phyloP scores from a whole-genome alignment of 2,329 filamentous ascomycete genomes.

The Aphanoascus verrucosus region DNA sequence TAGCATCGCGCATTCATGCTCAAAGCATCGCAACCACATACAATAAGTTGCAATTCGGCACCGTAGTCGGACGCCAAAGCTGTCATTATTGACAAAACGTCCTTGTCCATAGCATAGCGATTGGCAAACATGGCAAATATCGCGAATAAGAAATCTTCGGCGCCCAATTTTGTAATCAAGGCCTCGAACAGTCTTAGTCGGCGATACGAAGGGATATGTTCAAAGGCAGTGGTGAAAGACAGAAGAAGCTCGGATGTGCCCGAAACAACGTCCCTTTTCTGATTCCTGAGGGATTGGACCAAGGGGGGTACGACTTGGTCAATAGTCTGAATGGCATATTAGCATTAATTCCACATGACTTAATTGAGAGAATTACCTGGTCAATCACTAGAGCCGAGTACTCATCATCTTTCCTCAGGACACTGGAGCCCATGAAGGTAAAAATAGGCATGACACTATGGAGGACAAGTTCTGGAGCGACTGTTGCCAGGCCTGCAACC shows the following conservation, averaged over 20 bases:
- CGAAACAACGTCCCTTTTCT: slow-evolving; percentile 64
- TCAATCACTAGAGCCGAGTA: slow-evolving; percentile 95
- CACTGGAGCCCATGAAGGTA: slow-evolving; percentile 90
- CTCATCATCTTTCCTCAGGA: slow-evolving; percentile 85
- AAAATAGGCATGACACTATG: slow-evolving; percentile 99
- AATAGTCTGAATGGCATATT: slow-evolving; percentile 53
- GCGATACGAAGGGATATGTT: slow-evolving; percentile 84
- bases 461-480: slow-evolving; percentile 80
- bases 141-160: slow-evolving; percentile 78
- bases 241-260: slow-evolving; percentile 83
- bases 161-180: slow-evolving; percentile 71
- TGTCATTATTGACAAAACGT: slow-evolving; percentile 61
- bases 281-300: slow-evolving; percentile 69
- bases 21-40: slow-evolving; percentile 16
- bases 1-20: slow-evolving; percentile 11
- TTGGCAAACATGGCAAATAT: slow-evolving; percentile 84
- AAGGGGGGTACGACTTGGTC: slow-evolving; percentile 87
- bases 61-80: slow-evolving; percentile 64
- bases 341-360: not conserved
- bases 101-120: slow-evolving; percentile 67
- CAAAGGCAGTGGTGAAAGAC: slow-evolving; percentile 91
- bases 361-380: slow-evolving; percentile 34
- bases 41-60: slow-evolving; percentile 59
- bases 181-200: slow-evolving; percentile 73
- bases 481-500: slow-evolving; percentile 73